phyloP scores from a whole-genome alignment of 1,139 yeast genomes.

The Candida anutae region DNA sequence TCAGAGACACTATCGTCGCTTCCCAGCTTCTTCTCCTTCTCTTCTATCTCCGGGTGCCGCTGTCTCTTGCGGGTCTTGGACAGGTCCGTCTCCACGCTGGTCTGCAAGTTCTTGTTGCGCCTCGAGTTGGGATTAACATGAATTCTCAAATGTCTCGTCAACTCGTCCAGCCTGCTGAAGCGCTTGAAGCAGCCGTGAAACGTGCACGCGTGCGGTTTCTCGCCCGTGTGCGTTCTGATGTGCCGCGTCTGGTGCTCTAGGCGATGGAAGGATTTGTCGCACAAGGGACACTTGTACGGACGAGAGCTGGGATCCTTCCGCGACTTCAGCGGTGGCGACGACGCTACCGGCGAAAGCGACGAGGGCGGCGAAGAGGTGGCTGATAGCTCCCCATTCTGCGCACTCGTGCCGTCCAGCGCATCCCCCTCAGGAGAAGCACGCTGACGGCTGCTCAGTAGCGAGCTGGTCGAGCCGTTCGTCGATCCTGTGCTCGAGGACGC shows the following conservation, averaged over 20 bases:
- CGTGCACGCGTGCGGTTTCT: slow-evolving; percentile 83
- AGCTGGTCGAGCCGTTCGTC: too few relatives aligned
- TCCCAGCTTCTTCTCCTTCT: background rate
- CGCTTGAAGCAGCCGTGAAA: slow-evolving; percentile 83
- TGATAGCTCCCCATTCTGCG: too few relatives aligned
- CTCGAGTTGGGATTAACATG: slow-evolving; percentile 59
- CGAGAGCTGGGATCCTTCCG: slow-evolving; percentile 15
- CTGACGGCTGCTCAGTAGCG: too few relatives aligned
- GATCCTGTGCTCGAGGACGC: too few relatives aligned
- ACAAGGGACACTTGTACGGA: slow-evolving; percentile 87
- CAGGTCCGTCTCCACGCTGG: background rate
- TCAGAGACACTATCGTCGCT: background rate
- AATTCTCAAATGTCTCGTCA: slow-evolving; percentile 82
- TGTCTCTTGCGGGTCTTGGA: background rate
- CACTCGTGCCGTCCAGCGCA: too few relatives aligned
- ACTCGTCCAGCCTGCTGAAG: slow-evolving; percentile 82
- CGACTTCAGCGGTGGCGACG: background rate
- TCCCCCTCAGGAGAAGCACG: too few relatives aligned
- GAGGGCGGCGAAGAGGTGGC: too few relatives aligned
- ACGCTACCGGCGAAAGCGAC: too few relatives aligned
- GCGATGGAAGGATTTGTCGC: slow-evolving; percentile 87
- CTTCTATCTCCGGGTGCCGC: background rate
- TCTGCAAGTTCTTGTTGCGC: slow-evolving; percentile 8
- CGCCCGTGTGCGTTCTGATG: slow-evolving; percentile 92
- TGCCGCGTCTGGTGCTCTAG: slow-evolving; percentile 93